A percentile compares a stretch with the other conserved stretches of the same genome.
These are phyloP conservation scores for Exophiala sp. DNA, from an alignment of 2,329 filamentous ascomycete genomes.

Conservation along the genomic window DNA sequence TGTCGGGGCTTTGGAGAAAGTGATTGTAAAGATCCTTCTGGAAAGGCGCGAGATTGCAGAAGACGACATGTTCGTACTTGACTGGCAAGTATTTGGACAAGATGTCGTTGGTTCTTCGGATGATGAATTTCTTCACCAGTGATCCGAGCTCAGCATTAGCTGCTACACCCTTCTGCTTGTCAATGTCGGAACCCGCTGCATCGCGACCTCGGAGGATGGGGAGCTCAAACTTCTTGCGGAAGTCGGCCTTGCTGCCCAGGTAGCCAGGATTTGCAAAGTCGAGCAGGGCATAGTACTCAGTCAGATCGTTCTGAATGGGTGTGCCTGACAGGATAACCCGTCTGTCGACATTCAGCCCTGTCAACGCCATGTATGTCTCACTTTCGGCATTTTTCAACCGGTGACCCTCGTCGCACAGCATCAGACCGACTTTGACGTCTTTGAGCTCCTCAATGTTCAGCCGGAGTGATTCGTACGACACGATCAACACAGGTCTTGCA, in stretches of 20 bases:
- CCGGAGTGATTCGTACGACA: slow-evolving; percentile 93
- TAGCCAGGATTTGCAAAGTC: slow-evolving; percentile 95
- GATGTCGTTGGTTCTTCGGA: slow-evolving; percentile 95
- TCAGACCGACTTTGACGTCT: slow-evolving; percentile 82
- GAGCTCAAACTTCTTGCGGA: slow-evolving; percentile 89
- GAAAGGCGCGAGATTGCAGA: slow-evolving; percentile 91
- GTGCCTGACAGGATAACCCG: slow-evolving; percentile 95
- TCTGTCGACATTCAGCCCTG: slow-evolving; percentile 81
- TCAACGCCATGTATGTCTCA: slow-evolving; percentile 88
- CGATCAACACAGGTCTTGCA: slow-evolving; percentile 89
- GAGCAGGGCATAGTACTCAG: slow-evolving; percentile 92
- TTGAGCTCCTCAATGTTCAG: slow-evolving; percentile 87
- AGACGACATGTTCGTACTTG: slow-evolving; percentile 99
- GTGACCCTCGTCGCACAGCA: slow-evolving; percentile 96
- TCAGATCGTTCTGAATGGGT: slow-evolving; percentile 97
- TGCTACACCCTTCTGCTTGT: slow-evolving; percentile 78
- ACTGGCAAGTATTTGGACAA: slow-evolving; percentile 94
- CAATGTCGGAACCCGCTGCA: slow-evolving; percentile 78
- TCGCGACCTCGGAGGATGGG: slow-evolving; percentile 90
- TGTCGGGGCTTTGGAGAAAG: slow-evolving; percentile 93
- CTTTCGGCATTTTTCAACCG: slow-evolving; percentile 95
- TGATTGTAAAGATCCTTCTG: slow-evolving; percentile 93
- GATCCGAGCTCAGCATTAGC: slow-evolving; percentile 74
- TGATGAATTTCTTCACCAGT: slow-evolving; percentile 97
- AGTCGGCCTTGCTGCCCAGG: slow-evolving; percentile 82